Percentiles rank a stretch among this genome's conserved stretches.
These are phyloP conservation scores for Colletotrichum echinochloae DNA, from an alignment of 2,329 filamentous ascomycete genomes.

Conservation along the genomic window DNA sequence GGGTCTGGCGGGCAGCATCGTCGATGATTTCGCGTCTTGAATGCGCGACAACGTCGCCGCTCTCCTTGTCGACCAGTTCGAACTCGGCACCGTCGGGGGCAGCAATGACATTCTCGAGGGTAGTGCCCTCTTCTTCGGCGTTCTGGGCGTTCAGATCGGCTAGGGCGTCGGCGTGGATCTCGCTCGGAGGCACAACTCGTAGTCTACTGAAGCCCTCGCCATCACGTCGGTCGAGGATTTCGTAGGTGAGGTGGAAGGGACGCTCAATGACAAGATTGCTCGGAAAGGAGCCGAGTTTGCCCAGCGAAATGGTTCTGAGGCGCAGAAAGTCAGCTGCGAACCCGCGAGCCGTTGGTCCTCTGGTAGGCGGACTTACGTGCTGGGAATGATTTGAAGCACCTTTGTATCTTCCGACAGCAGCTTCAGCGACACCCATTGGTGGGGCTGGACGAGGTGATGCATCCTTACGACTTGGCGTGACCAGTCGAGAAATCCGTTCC, in stretches of 20 bases:
- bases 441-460: constrained; percentile 63
- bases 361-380: constrained; percentile 61
- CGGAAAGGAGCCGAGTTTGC: constrained; percentile 93
- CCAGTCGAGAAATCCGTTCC: constrained; percentile 4
- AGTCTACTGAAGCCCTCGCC: constrained; percentile 75
- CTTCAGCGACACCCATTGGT: constrained; percentile 70
- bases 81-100: constrained; percentile 56
- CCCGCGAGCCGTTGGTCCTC: not conserved
- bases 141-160: constrained; percentile 57
- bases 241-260: constrained; percentile 91
- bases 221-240: constrained; percentile 79
- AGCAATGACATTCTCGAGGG: constrained; percentile 57
- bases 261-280: constrained; percentile 91
- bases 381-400: constrained; percentile 68
- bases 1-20: constrained; percentile 76
- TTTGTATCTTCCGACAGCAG: constrained; percentile 69
- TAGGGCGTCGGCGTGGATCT: constrained; percentile 86
- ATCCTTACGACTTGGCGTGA: constrained; percentile 44
- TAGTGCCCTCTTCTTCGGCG: constrained; percentile 50
- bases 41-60: constrained; percentile 61
- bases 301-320: constrained; percentile 82
- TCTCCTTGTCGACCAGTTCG: constrained; percentile 56
- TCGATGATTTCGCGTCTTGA: constrained; percentile 71
- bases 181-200: constrained; percentile 81
- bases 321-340: not conserved